A percentile compares a stretch with the other conserved stretches of the same genome.
phyloP scores from a whole-genome alignment of 2,329 filamentous ascomycete species.

The Colletotrichum orbiculare region DNA sequence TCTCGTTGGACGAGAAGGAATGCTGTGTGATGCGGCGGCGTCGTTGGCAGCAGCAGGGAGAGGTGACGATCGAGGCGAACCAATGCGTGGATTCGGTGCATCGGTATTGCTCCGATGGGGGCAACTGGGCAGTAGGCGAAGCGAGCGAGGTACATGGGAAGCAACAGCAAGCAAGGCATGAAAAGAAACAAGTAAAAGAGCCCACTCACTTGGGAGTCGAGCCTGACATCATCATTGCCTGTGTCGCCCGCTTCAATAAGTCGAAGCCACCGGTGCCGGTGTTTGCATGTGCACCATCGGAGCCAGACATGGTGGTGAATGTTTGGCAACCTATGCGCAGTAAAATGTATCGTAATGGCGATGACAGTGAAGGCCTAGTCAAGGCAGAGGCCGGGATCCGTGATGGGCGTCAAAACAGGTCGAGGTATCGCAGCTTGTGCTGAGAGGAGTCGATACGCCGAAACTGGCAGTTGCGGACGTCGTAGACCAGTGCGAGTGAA shows the following conservation, averaged over 20 bases:
- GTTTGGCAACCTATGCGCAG: neutral
- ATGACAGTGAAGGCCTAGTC: slow-evolving; percentile 31
- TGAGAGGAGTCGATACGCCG: slow-evolving; percentile 1
- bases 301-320: slow-evolving; percentile 59
- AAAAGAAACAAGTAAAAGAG: slow-evolving; percentile 38
- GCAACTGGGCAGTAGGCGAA: neutral
- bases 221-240: slow-evolving; percentile 72
- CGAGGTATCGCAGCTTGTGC: slow-evolving; percentile 22
- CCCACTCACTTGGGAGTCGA: slow-evolving; percentile 34
- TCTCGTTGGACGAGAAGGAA: neutral
- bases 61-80: neutral
- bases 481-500: slow-evolving; percentile 9
- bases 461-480: slow-evolving; percentile 13
- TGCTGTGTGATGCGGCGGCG: neutral
- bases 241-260: slow-evolving; percentile 69
- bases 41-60: neutral
- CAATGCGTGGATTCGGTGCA: neutral
- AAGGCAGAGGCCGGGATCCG: slow-evolving; percentile 34
- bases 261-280: slow-evolving; percentile 62
- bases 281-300: slow-evolving; percentile 54
- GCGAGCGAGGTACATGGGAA: neutral
- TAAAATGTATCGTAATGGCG: slow-evolving; percentile 11
- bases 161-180: slow-evolving; percentile 4
- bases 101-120: neutral
- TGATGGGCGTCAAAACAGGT: slow-evolving; percentile 34